Percentiles rank a stretch among this genome's conserved stretches.
Evolutionary conservation across 2,329 filamentous ascomycete genomes (phyloP).

Genomic region (Penicillium rolfsii): DNA sequence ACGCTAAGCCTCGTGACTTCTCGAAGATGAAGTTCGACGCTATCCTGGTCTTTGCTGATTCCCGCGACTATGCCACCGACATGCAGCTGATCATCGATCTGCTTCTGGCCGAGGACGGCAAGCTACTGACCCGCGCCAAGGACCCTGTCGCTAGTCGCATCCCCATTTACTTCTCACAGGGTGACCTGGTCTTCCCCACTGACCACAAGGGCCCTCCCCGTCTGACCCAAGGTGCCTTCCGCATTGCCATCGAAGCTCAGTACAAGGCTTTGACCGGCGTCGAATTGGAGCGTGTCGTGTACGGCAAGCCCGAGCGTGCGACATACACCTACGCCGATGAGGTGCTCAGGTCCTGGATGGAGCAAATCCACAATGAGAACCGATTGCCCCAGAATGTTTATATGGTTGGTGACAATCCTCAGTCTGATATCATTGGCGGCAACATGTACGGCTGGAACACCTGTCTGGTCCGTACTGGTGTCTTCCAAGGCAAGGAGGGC

Average conservation of each 20-base stretch:
- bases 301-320: conserved; percentile 73
- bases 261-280: conserved; percentile 65
- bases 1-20: conserved; percentile 72
- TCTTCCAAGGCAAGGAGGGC: conserved; percentile 68
- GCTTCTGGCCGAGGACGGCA: conserved; percentile 68
- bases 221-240: conserved; percentile 76
- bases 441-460: conserved; percentile 86
- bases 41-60: conserved; percentile 75
- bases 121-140: conserved; percentile 65
- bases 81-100: conserved; percentile 78
- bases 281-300: conserved; percentile 74
- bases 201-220: conserved; percentile 65
- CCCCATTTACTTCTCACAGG: conserved; percentile 74
- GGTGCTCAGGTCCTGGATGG: conserved; percentile 74
- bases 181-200: conserved; percentile 66
- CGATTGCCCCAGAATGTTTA: conserved; percentile 70
- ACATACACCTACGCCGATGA: conserved; percentile 81
- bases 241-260: conserved; percentile 72
- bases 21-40: conserved; percentile 71
- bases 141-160: conserved; percentile 69
- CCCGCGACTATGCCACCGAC: conserved; percentile 73
- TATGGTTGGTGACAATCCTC: conserved; percentile 77
- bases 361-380: conserved; percentile 73
- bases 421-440: conserved; percentile 73
- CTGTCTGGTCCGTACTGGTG: conserved; percentile 74